Conservation (phyloP, 2,329 filamentous ascomycete genomes). For the Aureobasidium pullulans region DNA sequence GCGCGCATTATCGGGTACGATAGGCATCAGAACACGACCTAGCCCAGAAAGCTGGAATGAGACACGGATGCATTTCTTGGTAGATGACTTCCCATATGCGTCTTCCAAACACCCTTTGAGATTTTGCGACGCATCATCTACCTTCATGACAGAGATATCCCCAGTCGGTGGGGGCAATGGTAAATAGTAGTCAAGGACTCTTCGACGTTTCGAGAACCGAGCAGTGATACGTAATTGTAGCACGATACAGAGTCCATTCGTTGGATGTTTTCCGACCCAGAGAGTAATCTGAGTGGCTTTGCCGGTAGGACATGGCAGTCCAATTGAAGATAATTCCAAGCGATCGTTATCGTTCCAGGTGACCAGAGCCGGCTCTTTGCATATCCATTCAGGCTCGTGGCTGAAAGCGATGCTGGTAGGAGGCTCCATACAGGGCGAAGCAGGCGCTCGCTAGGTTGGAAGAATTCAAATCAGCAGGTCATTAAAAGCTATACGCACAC, state of each 20-base stretch:
- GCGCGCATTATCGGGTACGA: background rate
- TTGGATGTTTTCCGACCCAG: background rate
- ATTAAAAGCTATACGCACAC: background rate
- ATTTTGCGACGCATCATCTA: background rate
- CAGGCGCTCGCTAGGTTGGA: too few relatives aligned
- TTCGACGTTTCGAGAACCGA: background rate
- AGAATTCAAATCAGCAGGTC: background rate
- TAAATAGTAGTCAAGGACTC: background rate
- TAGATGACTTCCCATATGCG: background rate
- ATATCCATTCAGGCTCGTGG: background rate
- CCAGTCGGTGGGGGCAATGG: background rate
- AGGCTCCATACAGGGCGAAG: background rate
- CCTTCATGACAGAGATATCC: background rate
- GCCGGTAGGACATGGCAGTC: background rate
- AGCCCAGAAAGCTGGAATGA: background rate
- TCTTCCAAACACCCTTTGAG: background rate
- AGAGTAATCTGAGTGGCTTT: background rate
- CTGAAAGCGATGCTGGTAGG: background rate
- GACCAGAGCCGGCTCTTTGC: constrained; percentile 1
- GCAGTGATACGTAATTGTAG: background rate
- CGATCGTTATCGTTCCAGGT: background rate
- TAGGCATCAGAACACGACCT: background rate
- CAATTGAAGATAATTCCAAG: background rate
- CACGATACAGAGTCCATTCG: background rate
- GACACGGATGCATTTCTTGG: background rate